These are phyloP conservation scores for Xylaria sp. DNA, from an alignment of 495 filamentous ascomycete genomes.

Conservation along the genomic window DNA sequence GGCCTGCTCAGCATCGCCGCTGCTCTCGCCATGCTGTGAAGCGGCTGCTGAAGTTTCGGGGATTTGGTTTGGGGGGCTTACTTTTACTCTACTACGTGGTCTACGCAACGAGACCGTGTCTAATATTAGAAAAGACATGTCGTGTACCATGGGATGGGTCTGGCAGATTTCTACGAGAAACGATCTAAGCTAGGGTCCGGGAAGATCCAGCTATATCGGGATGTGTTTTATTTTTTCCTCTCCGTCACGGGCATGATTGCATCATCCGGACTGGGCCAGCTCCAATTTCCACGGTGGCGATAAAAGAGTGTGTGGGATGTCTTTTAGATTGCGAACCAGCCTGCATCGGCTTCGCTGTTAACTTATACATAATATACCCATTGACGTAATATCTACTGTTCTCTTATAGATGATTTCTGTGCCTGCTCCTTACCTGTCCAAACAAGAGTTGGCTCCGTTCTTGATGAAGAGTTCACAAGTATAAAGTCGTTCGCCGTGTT, in stretches of 20 bases:
- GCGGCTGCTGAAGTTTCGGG: neutral
- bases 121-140: slow-evolving; percentile 10
- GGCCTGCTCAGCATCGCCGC: slow-evolving; percentile 41
- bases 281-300: slow-evolving; percentile 3
- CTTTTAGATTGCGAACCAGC: slow-evolving; percentile 26
- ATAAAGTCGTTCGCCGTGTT: neutral
- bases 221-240: neutral
- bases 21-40: slow-evolving; percentile 48
- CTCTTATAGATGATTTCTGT: neutral
- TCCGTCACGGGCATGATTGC: neutral
- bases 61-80: too few species aligned
- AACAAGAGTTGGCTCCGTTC: neutral
- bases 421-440: neutral
- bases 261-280: neutral
- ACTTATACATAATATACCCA: slow-evolving; percentile 43
- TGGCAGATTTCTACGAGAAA: neutral
- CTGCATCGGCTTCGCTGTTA: slow-evolving; percentile 32
- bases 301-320: slow-evolving; percentile 16
- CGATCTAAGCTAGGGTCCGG: slow-evolving; percentile 1
- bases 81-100: too few species aligned
- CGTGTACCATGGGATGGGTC: neutral
- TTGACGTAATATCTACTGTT: slow-evolving; percentile 29
- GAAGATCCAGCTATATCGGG: slow-evolving; percentile 4
- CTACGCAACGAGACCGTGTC: neutral
- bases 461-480: neutral